These are phyloP conservation scores for Apiotrichum laibachii DNA, from an alignment of 1,284 basidiomycete genomes.

Conservation along the genomic window DNA sequence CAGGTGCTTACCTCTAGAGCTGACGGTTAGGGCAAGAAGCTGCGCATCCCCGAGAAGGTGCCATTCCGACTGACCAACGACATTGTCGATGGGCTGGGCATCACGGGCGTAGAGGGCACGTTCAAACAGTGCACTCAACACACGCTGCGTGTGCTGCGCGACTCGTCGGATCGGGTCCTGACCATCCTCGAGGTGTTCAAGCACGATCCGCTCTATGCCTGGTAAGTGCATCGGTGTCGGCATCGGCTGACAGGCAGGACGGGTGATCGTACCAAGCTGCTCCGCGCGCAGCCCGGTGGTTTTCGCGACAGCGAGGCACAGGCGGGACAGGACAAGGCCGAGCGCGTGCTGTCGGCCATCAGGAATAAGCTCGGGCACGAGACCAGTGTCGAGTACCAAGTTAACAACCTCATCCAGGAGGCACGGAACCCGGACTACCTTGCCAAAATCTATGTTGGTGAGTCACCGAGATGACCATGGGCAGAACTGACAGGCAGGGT, in stretches of 20 bases:
- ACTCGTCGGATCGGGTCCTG: constrained; percentile 80
- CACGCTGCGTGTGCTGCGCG: constrained; percentile 82
- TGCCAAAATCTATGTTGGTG: constrained; percentile 70
- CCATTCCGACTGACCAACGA: constrained; percentile 94
- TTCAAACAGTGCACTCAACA: constrained; percentile 94
- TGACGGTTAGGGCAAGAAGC: constrained; percentile 66
- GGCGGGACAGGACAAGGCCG: constrained; percentile 75
- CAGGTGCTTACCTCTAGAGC: neutral
- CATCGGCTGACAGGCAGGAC: constrained; percentile 49
- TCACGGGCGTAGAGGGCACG: constrained; percentile 85
- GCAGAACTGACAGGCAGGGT: constrained; percentile 11
- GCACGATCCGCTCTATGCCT: constrained; percentile 90
- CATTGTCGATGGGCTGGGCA: constrained; percentile 90
- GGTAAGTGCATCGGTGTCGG: constrained; percentile 56
- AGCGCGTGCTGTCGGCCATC: constrained; percentile 77
- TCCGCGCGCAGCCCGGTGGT: constrained; percentile 36
- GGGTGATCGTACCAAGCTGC: constrained; percentile 61
- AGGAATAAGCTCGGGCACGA: constrained; percentile 75
- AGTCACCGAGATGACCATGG: constrained; percentile 8
- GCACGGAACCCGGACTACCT: constrained; percentile 77
- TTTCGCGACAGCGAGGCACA: constrained; percentile 14
- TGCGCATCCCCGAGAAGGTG: constrained; percentile 81
- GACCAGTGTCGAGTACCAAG: constrained; percentile 85
- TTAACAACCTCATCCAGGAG: constrained; percentile 88
- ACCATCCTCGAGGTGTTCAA: constrained; percentile 97